These are phyloP conservation scores for Penicillium lagena DNA, from an alignment of 495 filamentous ascomycete species.

Conservation along the genomic window DNA sequence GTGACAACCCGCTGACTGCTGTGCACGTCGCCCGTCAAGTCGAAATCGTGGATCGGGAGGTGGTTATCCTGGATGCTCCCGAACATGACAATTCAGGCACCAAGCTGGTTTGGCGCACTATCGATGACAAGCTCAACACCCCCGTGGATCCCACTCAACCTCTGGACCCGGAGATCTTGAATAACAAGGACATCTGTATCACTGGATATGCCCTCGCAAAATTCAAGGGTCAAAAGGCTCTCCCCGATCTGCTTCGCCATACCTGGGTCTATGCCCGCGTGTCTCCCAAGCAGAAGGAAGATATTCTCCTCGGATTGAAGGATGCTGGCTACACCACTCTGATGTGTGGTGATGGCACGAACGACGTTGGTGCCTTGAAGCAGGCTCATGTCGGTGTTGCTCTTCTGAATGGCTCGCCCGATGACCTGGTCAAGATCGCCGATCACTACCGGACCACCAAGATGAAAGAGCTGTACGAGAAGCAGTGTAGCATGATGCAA, in stretches of 20 bases:
- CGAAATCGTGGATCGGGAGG: constrained; percentile 95
- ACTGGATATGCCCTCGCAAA: constrained; percentile 92
- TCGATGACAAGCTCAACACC: constrained; percentile 83
- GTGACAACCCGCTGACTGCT: constrained; percentile 95
- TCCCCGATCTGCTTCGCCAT: constrained; percentile 71
- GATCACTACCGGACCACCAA: constrained; percentile 90
- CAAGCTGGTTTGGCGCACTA: constrained; percentile 86
- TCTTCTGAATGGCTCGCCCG: constrained; percentile 86
- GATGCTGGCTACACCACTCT: constrained; percentile 95
- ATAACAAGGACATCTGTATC: constrained; percentile 87
- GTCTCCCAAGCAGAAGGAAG: constrained; percentile 97
- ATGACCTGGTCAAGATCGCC: constrained; percentile 83
- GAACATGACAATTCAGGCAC: constrained; percentile 81
- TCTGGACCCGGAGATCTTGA: constrained; percentile 75
- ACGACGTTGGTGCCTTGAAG: constrained; percentile 96
- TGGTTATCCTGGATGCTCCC: constrained; percentile 89
- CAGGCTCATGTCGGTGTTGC: constrained; percentile 97
- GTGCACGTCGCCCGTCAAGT: constrained; percentile 93
- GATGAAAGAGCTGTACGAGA: constrained; percentile 99
- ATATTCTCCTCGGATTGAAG: constrained; percentile 92
- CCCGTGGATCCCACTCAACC: constrained; percentile 80
- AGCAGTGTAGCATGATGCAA: constrained; percentile 83
- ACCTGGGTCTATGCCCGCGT: constrained; percentile 98
- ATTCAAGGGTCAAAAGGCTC: constrained; percentile 71
- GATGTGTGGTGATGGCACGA: constrained; percentile 98